Base-by-base conservation (phyloP, 306 rosid genomes). In the Acacia confusa region DNA sequence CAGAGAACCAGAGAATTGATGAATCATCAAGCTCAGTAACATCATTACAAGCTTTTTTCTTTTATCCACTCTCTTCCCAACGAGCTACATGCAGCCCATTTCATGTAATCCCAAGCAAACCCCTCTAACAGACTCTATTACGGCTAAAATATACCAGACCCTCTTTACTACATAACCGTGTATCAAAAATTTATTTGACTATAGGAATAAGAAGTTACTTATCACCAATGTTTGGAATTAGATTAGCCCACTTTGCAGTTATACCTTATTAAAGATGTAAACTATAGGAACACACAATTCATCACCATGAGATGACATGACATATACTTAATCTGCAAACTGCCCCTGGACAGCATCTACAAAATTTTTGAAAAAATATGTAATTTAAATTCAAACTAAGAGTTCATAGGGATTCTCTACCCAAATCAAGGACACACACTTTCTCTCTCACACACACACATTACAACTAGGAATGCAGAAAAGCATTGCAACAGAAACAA, bases 401-500 rank as follows among this genome's bases (percentile, higher is more conserved):
- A 43, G 57, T 55, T 76, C 38, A 44, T 40, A 41, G 50, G 60
- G 80, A 75, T 60, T 76, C 28, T 67, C 52, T 16, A 52, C 63
- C 76, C 47, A 19, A 47, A 40, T 50, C 24, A 72, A 77, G 45
- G 82, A 43, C 78, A 78, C 40, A 48, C 19, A 71, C 45, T 61
- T 27, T 13, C 32, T 22, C 1, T 36, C 40, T 36, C 40, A 36
- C 40, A 36, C 40, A 36, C 38, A 36, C 41, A 80, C 63, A 16
- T 40, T 55, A 8, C 25, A 55, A 55, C 27, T 19, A 8, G 12
- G 72, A 75, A 78, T 65, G 28, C 65, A 14, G 34, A 48, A 71
- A 27, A 8, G 71, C 58, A 66, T 79, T 41, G 75, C 55, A 80
- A 85, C 55, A 76, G 72, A 79, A 78, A 75, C 76, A 77, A 24